A percentile compares a stretch with the other conserved stretches of the same genome.
Conservation (phyloP, 1,284 basidiomycete genomes). For the Mycena citricolor region DNA sequence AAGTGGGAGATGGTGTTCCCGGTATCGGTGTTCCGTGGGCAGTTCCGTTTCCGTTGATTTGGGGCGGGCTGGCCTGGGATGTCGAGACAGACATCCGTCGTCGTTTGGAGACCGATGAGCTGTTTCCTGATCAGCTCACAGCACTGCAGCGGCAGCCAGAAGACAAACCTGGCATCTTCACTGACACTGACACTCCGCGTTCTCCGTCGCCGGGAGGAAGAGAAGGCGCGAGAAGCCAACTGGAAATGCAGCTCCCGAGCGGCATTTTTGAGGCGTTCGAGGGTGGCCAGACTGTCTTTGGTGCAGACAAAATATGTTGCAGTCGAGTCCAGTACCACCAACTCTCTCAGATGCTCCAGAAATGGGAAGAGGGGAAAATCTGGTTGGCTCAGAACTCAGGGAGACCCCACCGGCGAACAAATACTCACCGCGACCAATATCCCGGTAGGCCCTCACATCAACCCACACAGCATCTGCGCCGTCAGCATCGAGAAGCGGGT, state of each 20-base stretch:
- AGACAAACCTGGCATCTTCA: constrained; percentile 8
- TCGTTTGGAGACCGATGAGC: constrained; percentile 36
- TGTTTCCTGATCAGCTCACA: background rate
- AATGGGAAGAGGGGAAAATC: constrained; percentile 56
- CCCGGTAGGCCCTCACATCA: constrained; percentile 51
- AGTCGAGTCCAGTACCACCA: constrained; percentile 37
- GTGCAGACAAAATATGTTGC: constrained; percentile 31
- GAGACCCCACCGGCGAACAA: constrained; percentile 5
- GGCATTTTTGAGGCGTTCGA: constrained; percentile 16
- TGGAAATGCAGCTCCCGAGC: background rate
- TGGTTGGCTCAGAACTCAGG: constrained; percentile 27
- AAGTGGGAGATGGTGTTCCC: constrained; percentile 38
- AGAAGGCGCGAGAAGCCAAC: background rate
- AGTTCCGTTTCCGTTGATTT: constrained; percentile 35
- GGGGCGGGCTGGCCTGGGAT: constrained; percentile 30
- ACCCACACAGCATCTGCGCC: constrained; percentile 37
- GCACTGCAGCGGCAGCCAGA: background rate
- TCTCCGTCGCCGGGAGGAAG: background rate
- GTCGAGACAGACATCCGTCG: constrained; percentile 40
- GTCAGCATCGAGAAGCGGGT: constrained; percentile 26
- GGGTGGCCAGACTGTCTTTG: constrained; percentile 31
- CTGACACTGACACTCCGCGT: background rate
- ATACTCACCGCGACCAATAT: constrained; percentile 49
- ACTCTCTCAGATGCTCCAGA: constrained; percentile 46
- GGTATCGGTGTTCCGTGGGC: too few relatives aligned